Percentiles rank a stretch among this genome's conserved stretches.
Evolutionary conservation across 192 early-diverging fungal species (phyloP).

Genomic region (Linnemannia hyalina): DNA sequence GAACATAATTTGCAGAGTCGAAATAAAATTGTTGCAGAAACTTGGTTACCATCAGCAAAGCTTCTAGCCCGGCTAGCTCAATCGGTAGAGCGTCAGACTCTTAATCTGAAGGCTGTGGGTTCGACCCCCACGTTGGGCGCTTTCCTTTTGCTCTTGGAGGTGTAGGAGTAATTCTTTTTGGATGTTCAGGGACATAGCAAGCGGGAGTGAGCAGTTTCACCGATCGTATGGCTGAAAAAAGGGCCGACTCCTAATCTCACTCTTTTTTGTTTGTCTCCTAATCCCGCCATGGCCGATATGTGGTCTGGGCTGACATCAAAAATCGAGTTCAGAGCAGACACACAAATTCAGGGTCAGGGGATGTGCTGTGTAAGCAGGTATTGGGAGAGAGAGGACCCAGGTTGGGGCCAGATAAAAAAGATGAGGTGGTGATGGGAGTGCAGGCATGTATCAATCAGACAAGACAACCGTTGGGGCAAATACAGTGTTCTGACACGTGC

Average conservation of each 20-base stretch:
- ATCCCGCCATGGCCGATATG: background rate
- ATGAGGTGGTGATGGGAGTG: background rate
- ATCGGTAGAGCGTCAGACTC: slow-evolving; percentile 90
- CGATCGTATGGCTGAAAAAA: background rate
- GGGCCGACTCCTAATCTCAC: background rate
- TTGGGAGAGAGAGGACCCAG: background rate
- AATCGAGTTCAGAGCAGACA: background rate
- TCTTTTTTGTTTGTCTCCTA: background rate
- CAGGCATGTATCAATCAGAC: too few species aligned
- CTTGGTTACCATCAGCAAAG: too few species aligned
- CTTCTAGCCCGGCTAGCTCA: slow-evolving; percentile 71
- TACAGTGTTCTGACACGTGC: background rate
- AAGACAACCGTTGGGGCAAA: background rate
- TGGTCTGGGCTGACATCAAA: slow-evolving; percentile 1
- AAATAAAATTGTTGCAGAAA: too few species aligned
- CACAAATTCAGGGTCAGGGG: background rate
- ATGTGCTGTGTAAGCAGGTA: too few species aligned
- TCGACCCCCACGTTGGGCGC: slow-evolving; percentile 86
- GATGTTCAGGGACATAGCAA: background rate
- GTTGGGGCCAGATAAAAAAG: background rate
- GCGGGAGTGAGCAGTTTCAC: background rate
- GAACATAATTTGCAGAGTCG: too few species aligned
- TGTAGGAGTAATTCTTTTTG: background rate
- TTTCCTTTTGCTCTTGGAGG: background rate
- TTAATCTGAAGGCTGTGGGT: slow-evolving; percentile 92